Conservation (phyloP, 352 stramenopile genomes). For the Phytophthora capsici region DNA sequence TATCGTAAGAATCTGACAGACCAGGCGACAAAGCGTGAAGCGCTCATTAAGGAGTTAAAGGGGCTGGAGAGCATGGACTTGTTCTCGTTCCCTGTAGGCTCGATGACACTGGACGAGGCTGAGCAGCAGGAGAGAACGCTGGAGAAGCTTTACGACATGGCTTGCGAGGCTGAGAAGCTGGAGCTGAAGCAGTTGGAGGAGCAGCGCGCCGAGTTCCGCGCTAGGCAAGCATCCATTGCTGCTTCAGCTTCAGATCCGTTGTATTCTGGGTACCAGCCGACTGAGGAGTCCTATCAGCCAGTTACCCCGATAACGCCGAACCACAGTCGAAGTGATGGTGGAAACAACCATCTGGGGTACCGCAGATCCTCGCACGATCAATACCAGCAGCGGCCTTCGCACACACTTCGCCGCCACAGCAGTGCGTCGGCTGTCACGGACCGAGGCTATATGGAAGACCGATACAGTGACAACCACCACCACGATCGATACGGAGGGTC, state of each 20-base stretch:
- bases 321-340: slow-evolving; percentile 26
- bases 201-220: slow-evolving; percentile 48
- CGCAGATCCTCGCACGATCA: slow-evolving; percentile 28
- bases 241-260: slow-evolving; percentile 38
- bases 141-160: slow-evolving; percentile 62
- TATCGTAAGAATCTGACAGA: slow-evolving; percentile 77
- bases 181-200: slow-evolving; percentile 63
- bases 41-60: slow-evolving; percentile 60
- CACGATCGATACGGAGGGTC: slow-evolving; percentile 34
- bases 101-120: slow-evolving; percentile 38
- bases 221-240: slow-evolving; percentile 32
- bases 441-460: slow-evolving; percentile 26
- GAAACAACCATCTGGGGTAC: slow-evolving; percentile 36
- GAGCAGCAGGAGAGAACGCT: slow-evolving; percentile 56
- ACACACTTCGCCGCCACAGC: slow-evolving; percentile 54
- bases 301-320: slow-evolving; percentile 28
- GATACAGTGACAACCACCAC: slow-evolving; percentile 36
- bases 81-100: slow-evolving; percentile 49
- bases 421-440: slow-evolving; percentile 39
- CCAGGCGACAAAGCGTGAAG: slow-evolving; percentile 68
- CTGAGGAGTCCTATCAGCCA: slow-evolving; percentile 26
- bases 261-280: slow-evolving; percentile 32
- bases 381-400: slow-evolving; percentile 22
- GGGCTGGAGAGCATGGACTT: slow-evolving; percentile 50
- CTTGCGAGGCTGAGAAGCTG: slow-evolving; percentile 55